phyloP scores from a whole-genome alignment of 768 basidiomycete species.

The Agaricus bisporus region DNA sequence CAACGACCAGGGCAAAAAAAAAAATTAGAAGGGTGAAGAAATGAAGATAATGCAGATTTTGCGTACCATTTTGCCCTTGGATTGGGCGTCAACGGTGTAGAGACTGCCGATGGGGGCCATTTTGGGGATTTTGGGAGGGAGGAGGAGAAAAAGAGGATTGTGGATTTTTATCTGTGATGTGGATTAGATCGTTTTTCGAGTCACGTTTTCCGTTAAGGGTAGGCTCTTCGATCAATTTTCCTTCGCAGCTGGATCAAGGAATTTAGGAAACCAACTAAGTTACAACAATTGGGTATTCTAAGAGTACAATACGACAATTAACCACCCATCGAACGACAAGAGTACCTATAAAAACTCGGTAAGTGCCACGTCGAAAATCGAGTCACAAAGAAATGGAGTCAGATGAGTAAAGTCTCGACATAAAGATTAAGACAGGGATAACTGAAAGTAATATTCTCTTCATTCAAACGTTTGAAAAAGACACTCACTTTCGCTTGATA shows the following conservation, averaged over 20 bases:
- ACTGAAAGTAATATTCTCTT: constrained; percentile 50
- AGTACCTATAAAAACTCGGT: not conserved
- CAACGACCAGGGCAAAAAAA: not conserved
- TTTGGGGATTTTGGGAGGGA: constrained; percentile 4
- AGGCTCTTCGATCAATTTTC: not conserved
- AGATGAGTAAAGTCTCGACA: constrained; percentile 40
- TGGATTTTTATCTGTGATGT: not conserved
- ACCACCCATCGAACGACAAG: not conserved
- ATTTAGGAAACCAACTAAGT: not conserved
- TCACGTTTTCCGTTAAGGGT: constrained; percentile 6
- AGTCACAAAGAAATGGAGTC: not conserved
- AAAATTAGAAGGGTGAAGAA: not conserved
- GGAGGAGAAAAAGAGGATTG: not conserved
- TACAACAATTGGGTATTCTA: not conserved
- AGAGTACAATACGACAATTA: not conserved
- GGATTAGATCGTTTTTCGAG: constrained; percentile 2
- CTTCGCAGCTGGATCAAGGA: not conserved
- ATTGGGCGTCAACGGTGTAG: constrained; percentile 8
- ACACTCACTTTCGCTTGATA: constrained; percentile 3
- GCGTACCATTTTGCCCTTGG: constrained; percentile 16
- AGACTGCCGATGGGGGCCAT: constrained; percentile 16
- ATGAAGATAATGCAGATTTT: not conserved
- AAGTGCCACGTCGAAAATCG: not conserved
- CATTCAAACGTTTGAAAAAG: constrained; percentile 12
- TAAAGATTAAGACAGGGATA: constrained; percentile 68